These are phyloP conservation scores for Protomyces lactucae-debilis DNA, from an alignment of 1,139 yeast species.

Conservation along the genomic window DNA sequence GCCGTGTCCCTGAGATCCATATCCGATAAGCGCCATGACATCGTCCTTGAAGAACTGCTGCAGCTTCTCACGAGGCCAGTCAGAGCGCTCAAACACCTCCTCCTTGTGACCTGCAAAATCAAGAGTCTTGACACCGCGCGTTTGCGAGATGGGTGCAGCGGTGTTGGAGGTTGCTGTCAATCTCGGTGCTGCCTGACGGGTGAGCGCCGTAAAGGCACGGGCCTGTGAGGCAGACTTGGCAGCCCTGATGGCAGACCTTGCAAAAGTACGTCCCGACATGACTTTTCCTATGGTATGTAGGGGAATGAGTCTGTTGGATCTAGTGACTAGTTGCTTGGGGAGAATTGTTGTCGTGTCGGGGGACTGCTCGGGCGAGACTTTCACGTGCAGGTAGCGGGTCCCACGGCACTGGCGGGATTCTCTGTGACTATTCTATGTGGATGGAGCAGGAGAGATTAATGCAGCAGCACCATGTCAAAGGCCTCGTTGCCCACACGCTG, in stretches of 20 bases:
- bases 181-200: constrained; percentile 35
- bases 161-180: constrained; percentile 34
- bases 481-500: constrained; percentile 53
- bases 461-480: constrained; percentile 47
- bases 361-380: background rate
- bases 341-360: background rate
- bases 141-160: constrained; percentile 35
- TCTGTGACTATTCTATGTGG: too few relatives aligned
- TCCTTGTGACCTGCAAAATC: constrained; percentile 96
- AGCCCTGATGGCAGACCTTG: constrained; percentile 35
- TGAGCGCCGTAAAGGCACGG: constrained; percentile 32
- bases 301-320: background rate
- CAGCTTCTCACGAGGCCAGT: constrained; percentile 98
- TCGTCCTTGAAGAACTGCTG: constrained; percentile 95
- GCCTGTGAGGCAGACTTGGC: constrained; percentile 37
- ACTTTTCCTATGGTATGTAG: background rate
- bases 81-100: constrained; percentile 90
- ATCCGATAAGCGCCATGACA: constrained; percentile 94
- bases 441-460: background rate
- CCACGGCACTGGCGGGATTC: background rate
- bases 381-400: background rate
- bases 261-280: constrained; percentile 7
- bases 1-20: constrained; percentile 99
- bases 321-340: background rate
- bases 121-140: constrained; percentile 90